Evolutionary conservation across 2,329 filamentous ascomycete genomes (phyloP), one percentile per base, ranked within the genome.

Genomic region (Fusarium aywerte): DNA sequence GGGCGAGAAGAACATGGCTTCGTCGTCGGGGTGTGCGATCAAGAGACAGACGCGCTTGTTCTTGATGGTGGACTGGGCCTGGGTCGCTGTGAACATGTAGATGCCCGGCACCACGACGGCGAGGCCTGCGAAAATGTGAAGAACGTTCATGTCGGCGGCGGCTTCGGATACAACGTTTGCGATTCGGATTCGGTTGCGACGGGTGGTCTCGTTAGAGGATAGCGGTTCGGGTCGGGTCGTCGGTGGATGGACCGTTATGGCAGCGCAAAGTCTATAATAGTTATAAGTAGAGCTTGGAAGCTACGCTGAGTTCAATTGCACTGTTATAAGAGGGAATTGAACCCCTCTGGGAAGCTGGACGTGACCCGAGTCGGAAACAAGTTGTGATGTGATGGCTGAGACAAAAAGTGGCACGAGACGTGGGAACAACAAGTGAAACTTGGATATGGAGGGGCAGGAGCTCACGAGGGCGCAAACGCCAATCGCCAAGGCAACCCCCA

Each of bases 1-100:
- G 0, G 96, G 96, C 66, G 93, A 89, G 80, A 99, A 99, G 84
- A 99, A 99, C 96, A 99, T 99, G 78, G 95, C 96, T 82, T 99
- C 96, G 75, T 99, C 96, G 80, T 99, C 96, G 0, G 96, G 96
- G 80, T 99, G 96, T 21, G 96, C 96, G 74, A 99, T 98, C 55
- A 99, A 84, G 53, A 99, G 86, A 76, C 92, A 91, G 75, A 99
- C 93, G 74, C 92, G 89, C 84, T 97, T 96, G 81, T 92, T 90
- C 71, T 83, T 84, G 66, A 97, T 82, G 42, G 82, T 80, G 25
- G 80, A 72, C 63, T 81, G 79, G 39, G 83, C 77, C n/a, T 81
- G 74, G 39, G 79, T 78, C 25, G 79, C 81, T 5, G 82, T 82
- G 76, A 84, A 85, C 65, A 82, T 80, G 80, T 88, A 87, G 45